Percentiles rank a stretch among this genome's conserved stretches.
Conservation (phyloP, 495 filamentous ascomycete genomes). For the Xylaria bambusicola region DNA sequence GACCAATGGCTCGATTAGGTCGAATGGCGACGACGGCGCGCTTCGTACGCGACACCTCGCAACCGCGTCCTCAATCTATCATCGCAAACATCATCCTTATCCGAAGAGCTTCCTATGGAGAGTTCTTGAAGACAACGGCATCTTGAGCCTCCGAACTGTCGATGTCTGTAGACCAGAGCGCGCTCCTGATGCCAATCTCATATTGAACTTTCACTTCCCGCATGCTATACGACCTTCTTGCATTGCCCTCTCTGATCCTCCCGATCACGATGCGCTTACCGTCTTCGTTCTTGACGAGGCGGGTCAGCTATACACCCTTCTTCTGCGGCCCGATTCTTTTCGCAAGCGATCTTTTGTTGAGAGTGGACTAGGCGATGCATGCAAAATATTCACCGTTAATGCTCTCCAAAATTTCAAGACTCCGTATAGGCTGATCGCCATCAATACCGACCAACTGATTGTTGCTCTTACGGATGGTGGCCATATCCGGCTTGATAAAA, state of each 20-base stretch:
- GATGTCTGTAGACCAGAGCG: constrained; percentile 74
- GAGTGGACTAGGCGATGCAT: constrained; percentile 70
- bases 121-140: constrained; percentile 74
- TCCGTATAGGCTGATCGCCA: constrained; percentile 78
- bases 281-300: constrained; percentile 78
- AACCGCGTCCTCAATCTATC: constrained; percentile 79
- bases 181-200: constrained; percentile 67
- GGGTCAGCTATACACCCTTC: constrained; percentile 78
- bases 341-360: constrained; percentile 65
- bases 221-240: constrained; percentile 69
- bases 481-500: constrained; percentile 70
- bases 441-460: constrained; percentile 70
- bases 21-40: constrained; percentile 43
- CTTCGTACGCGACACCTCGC: constrained; percentile 74
- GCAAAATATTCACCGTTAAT: constrained; percentile 69
- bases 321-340: constrained; percentile 79
- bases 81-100: constrained; percentile 69
- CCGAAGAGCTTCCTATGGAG: constrained; percentile 90
- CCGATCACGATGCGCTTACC: constrained; percentile 74
- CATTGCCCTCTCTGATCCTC: constrained; percentile 76
- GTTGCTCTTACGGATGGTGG: constrained; percentile 82
- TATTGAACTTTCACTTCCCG: constrained; percentile 75
- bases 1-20: constrained; percentile 40
- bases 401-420: constrained; percentile 70
- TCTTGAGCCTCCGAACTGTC: constrained; percentile 78